phyloP scores from a whole-genome alignment of 768 basidiomycete species.

The Phlebiopsis gigantea region DNA sequence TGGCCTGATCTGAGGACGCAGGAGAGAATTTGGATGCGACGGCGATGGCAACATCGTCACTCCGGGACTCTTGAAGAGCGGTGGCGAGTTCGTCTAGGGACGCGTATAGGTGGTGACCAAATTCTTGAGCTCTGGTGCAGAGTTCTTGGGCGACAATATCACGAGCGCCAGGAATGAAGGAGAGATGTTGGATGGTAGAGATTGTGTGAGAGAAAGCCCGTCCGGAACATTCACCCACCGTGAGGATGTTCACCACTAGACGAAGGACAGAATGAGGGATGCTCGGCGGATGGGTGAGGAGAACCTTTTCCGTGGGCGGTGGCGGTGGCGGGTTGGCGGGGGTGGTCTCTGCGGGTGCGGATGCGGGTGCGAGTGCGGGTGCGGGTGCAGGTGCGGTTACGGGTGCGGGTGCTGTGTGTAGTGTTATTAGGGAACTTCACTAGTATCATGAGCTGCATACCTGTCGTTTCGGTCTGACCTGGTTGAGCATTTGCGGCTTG shows the following conservation, averaged over 20 bases:
- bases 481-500: neutral
- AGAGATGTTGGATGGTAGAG: constrained; percentile 87
- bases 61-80: constrained; percentile 52
- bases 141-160: constrained; percentile 89
- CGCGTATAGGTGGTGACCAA: constrained; percentile 65
- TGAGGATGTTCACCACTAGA: constrained; percentile 93
- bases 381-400: neutral
- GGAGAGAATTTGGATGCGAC: constrained; percentile 90
- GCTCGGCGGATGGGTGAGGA: constrained; percentile 72
- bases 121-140: constrained; percentile 78
- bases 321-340: constrained; percentile 9
- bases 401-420: neutral
- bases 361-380: neutral
- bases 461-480: neutral
- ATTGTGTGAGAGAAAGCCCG: constrained; percentile 95
- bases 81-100: constrained; percentile 75
- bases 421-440: neutral
- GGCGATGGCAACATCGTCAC: constrained; percentile 54
- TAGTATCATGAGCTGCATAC: neutral
- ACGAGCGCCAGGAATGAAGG: constrained; percentile 81
- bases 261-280: constrained; percentile 83
- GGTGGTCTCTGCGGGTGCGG: constrained; percentile 2
- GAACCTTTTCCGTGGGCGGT: constrained; percentile 31
- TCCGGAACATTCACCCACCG: constrained; percentile 94
- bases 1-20: constrained; percentile 93